Evolutionary conservation across 805 yeast genomes (phyloP), one percentile per base, ranked within the genome.

Genomic region (Saccharomycopsis malanga): DNA sequence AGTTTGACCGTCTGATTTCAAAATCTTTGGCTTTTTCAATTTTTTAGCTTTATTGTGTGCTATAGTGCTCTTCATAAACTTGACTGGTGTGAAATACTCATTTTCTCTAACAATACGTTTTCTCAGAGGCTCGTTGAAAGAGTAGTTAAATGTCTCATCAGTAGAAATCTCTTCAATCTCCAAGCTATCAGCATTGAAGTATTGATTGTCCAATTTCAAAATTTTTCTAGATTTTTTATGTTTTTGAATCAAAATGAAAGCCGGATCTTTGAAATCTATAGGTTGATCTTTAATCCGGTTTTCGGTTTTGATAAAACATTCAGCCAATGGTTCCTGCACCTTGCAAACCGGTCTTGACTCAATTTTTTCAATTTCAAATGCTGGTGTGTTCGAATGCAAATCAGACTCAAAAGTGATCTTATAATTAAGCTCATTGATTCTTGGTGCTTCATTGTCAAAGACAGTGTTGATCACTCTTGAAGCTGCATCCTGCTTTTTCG

Each of bases 11-110:
- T 51, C 54, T 6, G 53, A 48, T 29, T 51, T 51, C 15, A 51
- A 45, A 22, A 51, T 48, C 43, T 51, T 51, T 41, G 54, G 54
- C 36, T 51, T 51, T 38, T 51, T 51, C 45, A 51, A 34, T 36
- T 48, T 51, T 36, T 51, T 51, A 22, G 45, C 27, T 6, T 23
- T 46, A 18, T 14, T 30, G 14, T 37, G 20, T 15, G 18, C 35
- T 17, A 6, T 20, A 7, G 17, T 25, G 18, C 21, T 30, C 15
- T 38, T 12, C 23, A 29, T 25, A 12, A 12, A 24, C 22, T 45
- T 46, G 15, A 36, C 23, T 15, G 48, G 48, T 6, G 45, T 44
- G 36, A 50, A 50, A 32, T 22, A 41, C 21, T 48, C 54, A 23
- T 18, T 34, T 10, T 48, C 48, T 29, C 42, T 34, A 6, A 30